phyloP scores from a whole-genome alignment of 2,329 filamentous ascomycete species.

The Cladophialophora exuberans region DNA sequence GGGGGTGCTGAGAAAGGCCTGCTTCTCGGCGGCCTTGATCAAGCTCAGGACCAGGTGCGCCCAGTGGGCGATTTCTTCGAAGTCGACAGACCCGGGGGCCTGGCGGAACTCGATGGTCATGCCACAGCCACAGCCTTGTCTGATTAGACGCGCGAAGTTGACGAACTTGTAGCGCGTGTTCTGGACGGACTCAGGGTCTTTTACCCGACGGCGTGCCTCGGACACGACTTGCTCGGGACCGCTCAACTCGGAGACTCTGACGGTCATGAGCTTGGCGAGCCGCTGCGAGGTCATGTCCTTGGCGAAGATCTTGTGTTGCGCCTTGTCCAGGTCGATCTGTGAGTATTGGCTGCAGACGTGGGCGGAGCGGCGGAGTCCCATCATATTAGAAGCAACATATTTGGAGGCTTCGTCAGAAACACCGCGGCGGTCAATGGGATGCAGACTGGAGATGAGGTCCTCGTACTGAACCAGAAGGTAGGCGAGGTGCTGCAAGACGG shows the following conservation, averaged over 20 bases:
- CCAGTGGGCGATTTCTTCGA: conserved; percentile 12
- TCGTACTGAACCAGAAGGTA: conserved; percentile 13
- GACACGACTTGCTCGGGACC: not conserved
- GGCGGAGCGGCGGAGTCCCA: conserved; percentile 5
- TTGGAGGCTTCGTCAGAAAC: not conserved
- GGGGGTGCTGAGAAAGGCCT: not conserved
- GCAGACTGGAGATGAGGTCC: conserved; percentile 9
- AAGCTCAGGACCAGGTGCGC: conserved; percentile 15
- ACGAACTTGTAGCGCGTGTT: conserved; percentile 12
- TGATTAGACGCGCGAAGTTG: conserved; percentile 6
- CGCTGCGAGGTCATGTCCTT: conserved; percentile 9
- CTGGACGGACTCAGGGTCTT: not conserved
- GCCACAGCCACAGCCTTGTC: not conserved
- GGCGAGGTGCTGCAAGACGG: conserved; percentile 15
- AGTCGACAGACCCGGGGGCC: conserved; percentile 3
- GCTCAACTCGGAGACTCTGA: not conserved
- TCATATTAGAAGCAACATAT: conserved; percentile 4
- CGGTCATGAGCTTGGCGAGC: conserved; percentile 9
- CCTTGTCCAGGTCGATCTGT: not conserved
- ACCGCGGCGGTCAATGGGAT: conserved; percentile 2
- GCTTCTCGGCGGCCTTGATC: conserved; percentile 11
- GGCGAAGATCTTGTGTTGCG: conserved; percentile 13
- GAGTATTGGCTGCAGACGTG: not conserved
- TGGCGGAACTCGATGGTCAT: conserved; percentile 20
- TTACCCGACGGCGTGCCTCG: not conserved